Conservation (phyloP, 352 stramenopile species). For the Phytophthora citrophthora region DNA sequence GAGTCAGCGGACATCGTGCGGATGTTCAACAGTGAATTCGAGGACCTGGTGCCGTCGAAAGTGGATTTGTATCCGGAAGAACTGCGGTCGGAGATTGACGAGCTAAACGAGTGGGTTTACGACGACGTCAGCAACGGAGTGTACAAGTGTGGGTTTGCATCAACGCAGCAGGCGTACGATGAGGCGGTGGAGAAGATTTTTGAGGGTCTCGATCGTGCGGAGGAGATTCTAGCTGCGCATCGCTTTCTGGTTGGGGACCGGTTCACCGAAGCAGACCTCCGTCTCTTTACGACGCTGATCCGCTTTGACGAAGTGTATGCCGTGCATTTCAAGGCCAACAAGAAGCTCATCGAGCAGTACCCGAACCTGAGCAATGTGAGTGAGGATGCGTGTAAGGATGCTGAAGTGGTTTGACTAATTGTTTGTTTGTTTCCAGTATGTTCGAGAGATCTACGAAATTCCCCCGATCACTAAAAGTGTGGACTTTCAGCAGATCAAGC, state of each 20-base stretch:
- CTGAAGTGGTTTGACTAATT: background rate
- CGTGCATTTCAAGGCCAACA: slow-evolving; percentile 86
- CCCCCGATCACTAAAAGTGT: slow-evolving; percentile 44
- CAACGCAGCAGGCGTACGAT: slow-evolving; percentile 84
- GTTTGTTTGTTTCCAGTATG: slow-evolving; percentile 34
- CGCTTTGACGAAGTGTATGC: slow-evolving; percentile 95
- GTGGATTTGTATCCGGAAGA: slow-evolving; percentile 90
- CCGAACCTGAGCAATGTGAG: slow-evolving; percentile 78
- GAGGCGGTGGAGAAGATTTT: slow-evolving; percentile 88
- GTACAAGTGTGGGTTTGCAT: slow-evolving; percentile 77
- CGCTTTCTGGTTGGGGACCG: slow-evolving; percentile 74
- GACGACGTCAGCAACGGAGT: slow-evolving; percentile 92
- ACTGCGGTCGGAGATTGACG: slow-evolving; percentile 79
- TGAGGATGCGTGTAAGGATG: background rate
- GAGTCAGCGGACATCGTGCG: slow-evolving; percentile 95
- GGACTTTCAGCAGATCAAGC: slow-evolving; percentile 56
- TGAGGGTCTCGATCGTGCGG: slow-evolving; percentile 79
- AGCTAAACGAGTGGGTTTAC: slow-evolving; percentile 93
- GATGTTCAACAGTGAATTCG: slow-evolving; percentile 95
- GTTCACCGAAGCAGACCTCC: slow-evolving; percentile 88
- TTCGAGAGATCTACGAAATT: slow-evolving; percentile 59
- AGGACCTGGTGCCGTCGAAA: slow-evolving; percentile 72
- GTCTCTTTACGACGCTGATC: slow-evolving; percentile 93
- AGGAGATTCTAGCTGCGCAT: slow-evolving; percentile 74
- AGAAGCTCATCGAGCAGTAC: slow-evolving; percentile 79